Percentiles rank a stretch among this genome's conserved stretches.
phyloP scores from a whole-genome alignment of 352 stramenopile species.

The Globisporangium canariense region DNA sequence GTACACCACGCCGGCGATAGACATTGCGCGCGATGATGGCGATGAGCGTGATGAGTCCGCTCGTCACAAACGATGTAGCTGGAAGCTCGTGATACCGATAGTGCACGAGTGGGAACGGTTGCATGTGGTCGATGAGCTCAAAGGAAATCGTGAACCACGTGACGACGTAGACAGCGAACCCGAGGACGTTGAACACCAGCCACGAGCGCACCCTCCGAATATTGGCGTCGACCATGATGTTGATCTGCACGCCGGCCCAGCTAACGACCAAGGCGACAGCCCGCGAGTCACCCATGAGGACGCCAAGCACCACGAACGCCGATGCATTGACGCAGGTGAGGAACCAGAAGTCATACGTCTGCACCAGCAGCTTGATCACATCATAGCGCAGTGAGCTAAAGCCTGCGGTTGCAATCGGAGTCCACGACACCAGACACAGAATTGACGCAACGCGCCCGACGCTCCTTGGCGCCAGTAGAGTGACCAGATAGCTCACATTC shows the following conservation, averaged over 20 bases:
- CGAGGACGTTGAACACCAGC: constrained; percentile 8
- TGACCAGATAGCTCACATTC: constrained; percentile 2
- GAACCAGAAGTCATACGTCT: constrained; percentile 20
- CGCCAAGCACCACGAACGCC: constrained; percentile 7
- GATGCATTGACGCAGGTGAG: constrained; percentile 5
- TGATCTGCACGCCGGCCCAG: constrained; percentile 9
- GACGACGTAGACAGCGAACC: not conserved
- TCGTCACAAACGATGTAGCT: constrained; percentile 6
- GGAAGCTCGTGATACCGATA: constrained; percentile 8
- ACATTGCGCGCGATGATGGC: constrained; percentile 16
- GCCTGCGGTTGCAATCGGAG: not conserved
- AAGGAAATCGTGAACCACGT: constrained; percentile 6
- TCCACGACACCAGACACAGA: not conserved
- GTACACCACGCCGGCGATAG: constrained; percentile 6
- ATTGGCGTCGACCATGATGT: constrained; percentile 18
- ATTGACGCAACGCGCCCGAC: not conserved
- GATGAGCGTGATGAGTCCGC: constrained; percentile 15
- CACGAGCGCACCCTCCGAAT: constrained; percentile 10
- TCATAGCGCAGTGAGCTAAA: constrained; percentile 15
- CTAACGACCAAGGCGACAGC: constrained; percentile 4
- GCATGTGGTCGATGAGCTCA: constrained; percentile 8
- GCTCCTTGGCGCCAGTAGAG: not conserved
- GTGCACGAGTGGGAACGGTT: constrained; percentile 1
- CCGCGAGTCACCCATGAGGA: constrained; percentile 3
- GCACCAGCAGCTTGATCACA: constrained; percentile 6